phyloP scores from a whole-genome alignment of 164 flowering plant genomes.

The Platanus orientalis region DNA sequence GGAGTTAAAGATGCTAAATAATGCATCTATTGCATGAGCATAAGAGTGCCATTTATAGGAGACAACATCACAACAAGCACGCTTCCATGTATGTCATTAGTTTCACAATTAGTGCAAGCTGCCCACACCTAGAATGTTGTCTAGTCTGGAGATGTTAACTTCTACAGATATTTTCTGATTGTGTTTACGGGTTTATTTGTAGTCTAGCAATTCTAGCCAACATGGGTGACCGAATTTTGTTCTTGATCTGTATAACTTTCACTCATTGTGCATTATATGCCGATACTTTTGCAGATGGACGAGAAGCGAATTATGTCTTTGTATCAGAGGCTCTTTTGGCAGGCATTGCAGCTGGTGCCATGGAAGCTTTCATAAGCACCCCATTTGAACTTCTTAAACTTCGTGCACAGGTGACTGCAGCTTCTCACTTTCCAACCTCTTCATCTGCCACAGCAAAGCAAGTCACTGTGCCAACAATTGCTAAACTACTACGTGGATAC shows the following conservation, averaged over 20 bases:
- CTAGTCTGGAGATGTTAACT: not conserved
- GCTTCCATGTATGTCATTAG: too few relatives aligned
- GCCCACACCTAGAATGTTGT: too few relatives aligned
- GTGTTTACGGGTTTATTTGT: not conserved
- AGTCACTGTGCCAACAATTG: constrained; percentile 28
- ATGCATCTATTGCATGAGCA: too few relatives aligned
- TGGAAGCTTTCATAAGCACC: constrained; percentile 60
- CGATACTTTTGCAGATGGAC: constrained; percentile 63
- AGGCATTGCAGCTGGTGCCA: constrained; percentile 72
- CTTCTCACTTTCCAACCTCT: constrained; percentile 34
- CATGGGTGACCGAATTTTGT: too few relatives aligned
- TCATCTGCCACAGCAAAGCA: constrained; percentile 25
- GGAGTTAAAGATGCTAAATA: too few relatives aligned
- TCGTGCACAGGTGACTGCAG: constrained; percentile 80
- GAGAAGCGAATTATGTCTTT: constrained; percentile 62
- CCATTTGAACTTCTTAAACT: constrained; percentile 87
- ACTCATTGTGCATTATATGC: constrained; percentile 2
- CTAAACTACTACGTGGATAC: constrained; percentile 54
- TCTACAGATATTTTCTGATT: not conserved
- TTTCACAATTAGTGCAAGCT: too few relatives aligned
- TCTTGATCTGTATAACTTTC: not conserved
- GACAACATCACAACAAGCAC: too few relatives aligned
- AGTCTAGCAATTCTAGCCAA: too few relatives aligned
- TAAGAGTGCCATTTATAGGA: too few relatives aligned
- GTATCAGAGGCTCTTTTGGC: constrained; percentile 81